phyloP scores from a whole-genome alignment of 2,329 filamentous ascomycete species.

The Cytospora leucostoma region DNA sequence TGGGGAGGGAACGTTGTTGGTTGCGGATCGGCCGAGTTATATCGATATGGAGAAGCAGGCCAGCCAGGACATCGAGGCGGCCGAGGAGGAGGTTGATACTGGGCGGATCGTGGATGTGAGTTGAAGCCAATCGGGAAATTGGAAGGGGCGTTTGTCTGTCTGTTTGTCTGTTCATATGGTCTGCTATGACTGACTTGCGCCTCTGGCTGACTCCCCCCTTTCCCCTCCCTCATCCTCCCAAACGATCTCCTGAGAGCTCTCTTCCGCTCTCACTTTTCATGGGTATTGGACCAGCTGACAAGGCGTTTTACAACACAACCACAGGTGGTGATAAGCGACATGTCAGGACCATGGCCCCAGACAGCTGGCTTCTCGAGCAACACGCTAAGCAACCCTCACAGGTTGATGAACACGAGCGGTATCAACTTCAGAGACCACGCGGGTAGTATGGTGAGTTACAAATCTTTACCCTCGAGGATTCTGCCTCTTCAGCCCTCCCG shows the following conservation, averaged over 20 bases:
- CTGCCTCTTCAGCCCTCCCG: not conserved
- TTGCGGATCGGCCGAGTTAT: conserved; percentile 58
- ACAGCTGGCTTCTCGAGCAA: conserved; percentile 76
- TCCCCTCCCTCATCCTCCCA: not conserved
- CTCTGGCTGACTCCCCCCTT: not conserved
- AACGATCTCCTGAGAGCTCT: not conserved
- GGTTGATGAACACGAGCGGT: conserved; percentile 99
- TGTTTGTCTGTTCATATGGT: no score
- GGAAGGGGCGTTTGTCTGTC: not conserved
- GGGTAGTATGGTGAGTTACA: conserved; percentile 79
- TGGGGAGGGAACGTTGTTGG: conserved; percentile 35
- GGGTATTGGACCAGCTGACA: not conserved
- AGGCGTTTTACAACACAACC: not conserved
- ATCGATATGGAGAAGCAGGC: conserved; percentile 62
- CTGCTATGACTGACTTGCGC: no score
- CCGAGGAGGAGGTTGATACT: conserved; percentile 35
- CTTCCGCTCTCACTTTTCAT: not conserved
- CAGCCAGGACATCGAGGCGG: conserved; percentile 31
- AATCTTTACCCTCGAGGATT: not conserved
- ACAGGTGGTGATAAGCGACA: conserved; percentile 91
- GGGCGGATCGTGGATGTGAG: conserved; percentile 72
- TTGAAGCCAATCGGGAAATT: conserved; percentile 23
- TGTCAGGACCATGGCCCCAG: conserved; percentile 95
- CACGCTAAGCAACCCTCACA: conserved; percentile 95
- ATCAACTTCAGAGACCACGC: conserved; percentile 83